These are phyloP conservation scores for Nigrospora sphaerica DNA, from an alignment of 2,329 filamentous ascomycete species.

Conservation along the genomic window DNA sequence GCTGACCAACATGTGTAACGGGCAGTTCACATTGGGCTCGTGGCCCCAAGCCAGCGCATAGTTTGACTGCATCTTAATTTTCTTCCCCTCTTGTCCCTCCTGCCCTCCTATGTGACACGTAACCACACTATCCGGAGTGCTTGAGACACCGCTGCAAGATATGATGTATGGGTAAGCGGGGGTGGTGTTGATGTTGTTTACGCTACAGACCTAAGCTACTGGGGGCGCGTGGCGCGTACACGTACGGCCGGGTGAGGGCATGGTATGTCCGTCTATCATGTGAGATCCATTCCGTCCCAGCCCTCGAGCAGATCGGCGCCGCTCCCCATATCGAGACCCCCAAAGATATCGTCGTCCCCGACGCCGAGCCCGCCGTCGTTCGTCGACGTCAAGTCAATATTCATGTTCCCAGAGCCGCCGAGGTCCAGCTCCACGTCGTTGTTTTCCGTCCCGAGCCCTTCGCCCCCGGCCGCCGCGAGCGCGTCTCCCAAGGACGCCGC, in stretches of 20 bases:
- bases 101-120: no score
- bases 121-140: no score
- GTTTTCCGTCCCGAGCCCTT: constrained; percentile 26
- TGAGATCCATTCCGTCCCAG: constrained; percentile 17
- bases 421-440: constrained; percentile 35
- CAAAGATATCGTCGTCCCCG: constrained; percentile 37
- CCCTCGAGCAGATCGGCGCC: constrained; percentile 18
- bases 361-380: constrained; percentile 30
- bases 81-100: no score
- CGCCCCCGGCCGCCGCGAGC: constrained; percentile 33
- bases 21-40: constrained; percentile 47
- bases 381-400: constrained; percentile 30
- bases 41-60: constrained; percentile 11
- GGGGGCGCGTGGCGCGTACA: no score
- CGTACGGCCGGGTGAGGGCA: no score
- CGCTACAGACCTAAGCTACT: no score
- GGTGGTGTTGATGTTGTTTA: no score
- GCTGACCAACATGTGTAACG: constrained; percentile 58
- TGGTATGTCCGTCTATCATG: not conserved
- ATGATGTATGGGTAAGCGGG: no score
- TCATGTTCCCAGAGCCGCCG: constrained; percentile 14
- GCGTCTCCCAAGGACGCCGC: constrained; percentile 31
- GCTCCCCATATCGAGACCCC: constrained; percentile 17
- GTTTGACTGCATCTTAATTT: no score
- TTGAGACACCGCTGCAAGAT: no score